Evolutionary conservation across 805 yeast genomes (phyloP).

Genomic region (Saturnispora sekii): DNA sequence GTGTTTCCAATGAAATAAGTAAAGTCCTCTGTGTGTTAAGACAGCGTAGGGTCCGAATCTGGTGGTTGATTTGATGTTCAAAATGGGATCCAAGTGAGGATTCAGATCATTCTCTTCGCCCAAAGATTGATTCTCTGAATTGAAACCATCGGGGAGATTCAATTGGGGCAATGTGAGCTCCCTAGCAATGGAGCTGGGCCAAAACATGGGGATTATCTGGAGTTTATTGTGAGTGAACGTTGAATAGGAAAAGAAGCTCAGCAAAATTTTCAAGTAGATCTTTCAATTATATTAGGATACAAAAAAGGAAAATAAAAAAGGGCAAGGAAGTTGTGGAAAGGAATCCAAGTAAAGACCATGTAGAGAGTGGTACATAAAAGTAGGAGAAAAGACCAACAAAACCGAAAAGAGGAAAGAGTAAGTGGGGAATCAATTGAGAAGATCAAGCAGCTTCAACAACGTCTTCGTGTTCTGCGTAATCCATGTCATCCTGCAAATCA

Average conservation of each 20-base stretch:
- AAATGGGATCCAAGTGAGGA: slow-evolving; percentile 23
- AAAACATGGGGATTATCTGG: slow-evolving; percentile 17
- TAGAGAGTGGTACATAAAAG: no score
- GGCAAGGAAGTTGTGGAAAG: neutral
- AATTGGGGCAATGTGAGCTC: slow-evolving; percentile 22
- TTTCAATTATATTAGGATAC: slow-evolving; percentile 4
- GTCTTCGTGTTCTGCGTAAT: slow-evolving; percentile 30
- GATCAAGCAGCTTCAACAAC: slow-evolving; percentile 6
- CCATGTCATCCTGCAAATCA: slow-evolving; percentile 70
- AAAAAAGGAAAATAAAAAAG: slow-evolving; percentile 1
- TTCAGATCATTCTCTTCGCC: slow-evolving; percentile 12
- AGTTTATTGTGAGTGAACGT: neutral
- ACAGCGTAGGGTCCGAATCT: slow-evolving; percentile 22
- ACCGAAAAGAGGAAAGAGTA: neutral
- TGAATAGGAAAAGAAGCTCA: no score
- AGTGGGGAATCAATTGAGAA: slow-evolving; percentile 5
- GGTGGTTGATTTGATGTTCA: neutral
- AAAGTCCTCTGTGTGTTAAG: slow-evolving; percentile 30
- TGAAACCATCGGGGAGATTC: slow-evolving; percentile 13
- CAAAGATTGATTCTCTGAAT: neutral
- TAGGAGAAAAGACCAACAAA: slow-evolving; percentile 5
- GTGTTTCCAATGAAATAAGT: slow-evolving; percentile 32
- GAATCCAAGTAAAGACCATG: no score
- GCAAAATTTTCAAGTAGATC: neutral
- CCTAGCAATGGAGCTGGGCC: slow-evolving; percentile 24